These are phyloP conservation scores for Phytopythium mirpurense DNA, from an alignment of 352 stramenopile genomes.

Conservation along the genomic window DNA sequence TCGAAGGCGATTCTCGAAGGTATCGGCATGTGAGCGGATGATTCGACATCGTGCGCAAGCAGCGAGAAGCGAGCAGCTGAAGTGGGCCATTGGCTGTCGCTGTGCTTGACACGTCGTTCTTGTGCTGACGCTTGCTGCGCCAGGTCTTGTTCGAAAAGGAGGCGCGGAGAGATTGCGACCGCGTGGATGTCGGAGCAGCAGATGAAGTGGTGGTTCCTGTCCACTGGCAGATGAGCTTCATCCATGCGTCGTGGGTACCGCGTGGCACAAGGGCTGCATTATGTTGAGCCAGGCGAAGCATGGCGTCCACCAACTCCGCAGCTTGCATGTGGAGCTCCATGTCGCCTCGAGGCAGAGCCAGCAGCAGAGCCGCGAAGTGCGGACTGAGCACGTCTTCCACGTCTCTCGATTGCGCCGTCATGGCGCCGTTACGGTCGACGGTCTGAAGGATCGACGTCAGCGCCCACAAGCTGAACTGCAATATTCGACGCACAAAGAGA, in stretches of 20 bases:
- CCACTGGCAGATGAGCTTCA: conserved; percentile 56
- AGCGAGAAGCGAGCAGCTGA: conserved; percentile 36
- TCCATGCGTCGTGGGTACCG: conserved; percentile 55
- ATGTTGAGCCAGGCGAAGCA: conserved; percentile 41
- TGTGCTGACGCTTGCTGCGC: conserved; percentile 1
- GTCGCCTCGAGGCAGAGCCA: conserved; percentile 31
- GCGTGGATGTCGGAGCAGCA: not conserved
- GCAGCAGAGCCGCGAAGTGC: conserved; percentile 27
- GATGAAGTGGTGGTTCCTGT: not conserved
- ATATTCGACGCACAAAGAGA: not conserved
- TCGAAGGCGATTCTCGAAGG: conserved; percentile 40
- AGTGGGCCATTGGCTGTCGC: conserved; percentile 9
- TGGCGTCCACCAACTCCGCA: conserved; percentile 32
- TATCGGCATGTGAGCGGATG: conserved; percentile 42
- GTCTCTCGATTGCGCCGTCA: conserved; percentile 12
- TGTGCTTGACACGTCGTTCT: not conserved
- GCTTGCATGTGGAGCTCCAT: conserved; percentile 35
- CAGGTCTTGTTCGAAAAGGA: conserved; percentile 1
- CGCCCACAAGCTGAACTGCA: conserved; percentile 32
- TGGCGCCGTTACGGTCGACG: conserved; percentile 16
- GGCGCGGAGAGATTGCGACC: not conserved
- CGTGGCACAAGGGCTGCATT: conserved; percentile 23
- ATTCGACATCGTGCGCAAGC: conserved; percentile 46
- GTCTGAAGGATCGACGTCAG: conserved; percentile 30
- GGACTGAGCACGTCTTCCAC: conserved; percentile 32